These are phyloP conservation scores for Erythrophleum ivorense DNA, from an alignment of 331 rosid species.

Conservation along the genomic window DNA sequence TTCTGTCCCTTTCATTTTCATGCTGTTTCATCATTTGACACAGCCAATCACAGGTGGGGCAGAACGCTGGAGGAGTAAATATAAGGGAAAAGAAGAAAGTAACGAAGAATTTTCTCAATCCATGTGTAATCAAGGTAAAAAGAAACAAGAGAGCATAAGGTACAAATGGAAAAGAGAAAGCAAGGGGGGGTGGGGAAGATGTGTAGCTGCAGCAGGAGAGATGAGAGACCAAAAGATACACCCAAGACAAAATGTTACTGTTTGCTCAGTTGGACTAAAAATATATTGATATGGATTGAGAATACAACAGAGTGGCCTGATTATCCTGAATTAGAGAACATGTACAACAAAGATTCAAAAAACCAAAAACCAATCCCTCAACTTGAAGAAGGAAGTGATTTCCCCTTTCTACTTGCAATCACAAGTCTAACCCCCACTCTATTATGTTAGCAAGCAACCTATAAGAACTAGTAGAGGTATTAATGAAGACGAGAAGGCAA, in stretches of 20 bases:
- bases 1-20: not conserved
- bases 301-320: not conserved
- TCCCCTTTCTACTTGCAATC: constrained; percentile 1
- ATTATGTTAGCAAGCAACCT: constrained; percentile 46
- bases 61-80: not conserved
- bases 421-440: constrained; percentile 5
- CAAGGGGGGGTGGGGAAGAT: no score
- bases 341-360: not conserved
- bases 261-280: not conserved
- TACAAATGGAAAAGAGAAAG: no score
- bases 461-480: constrained; percentile 48
- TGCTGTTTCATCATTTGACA: not conserved
- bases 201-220: not conserved
- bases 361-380: not conserved
- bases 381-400: not conserved
- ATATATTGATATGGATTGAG: not conserved
- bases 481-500: constrained; percentile 41
- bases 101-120: no score
- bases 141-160: no score
- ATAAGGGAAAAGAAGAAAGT: no score
- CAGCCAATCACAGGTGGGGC: not conserved
- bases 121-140: no score
- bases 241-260: not conserved
- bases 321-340: not conserved
- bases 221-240: not conserved